phyloP scores from a whole-genome alignment of 352 stramenopile genomes.

The Phytophthora parvispora region DNA sequence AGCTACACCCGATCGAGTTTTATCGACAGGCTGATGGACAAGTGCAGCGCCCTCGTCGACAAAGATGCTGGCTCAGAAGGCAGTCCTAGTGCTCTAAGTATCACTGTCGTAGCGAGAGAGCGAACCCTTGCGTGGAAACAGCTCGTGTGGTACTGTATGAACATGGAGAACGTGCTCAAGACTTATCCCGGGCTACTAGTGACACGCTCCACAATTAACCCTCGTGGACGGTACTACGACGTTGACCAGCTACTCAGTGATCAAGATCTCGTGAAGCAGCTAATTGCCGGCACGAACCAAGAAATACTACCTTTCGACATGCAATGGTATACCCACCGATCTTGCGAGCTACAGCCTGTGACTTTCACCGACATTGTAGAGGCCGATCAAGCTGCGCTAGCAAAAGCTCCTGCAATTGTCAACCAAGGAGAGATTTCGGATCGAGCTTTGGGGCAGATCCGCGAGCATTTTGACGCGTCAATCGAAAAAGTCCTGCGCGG shows the following conservation, averaged over 20 bases:
- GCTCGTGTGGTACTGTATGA: constrained; percentile 19
- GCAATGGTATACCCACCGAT: not conserved
- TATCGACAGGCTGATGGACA: not conserved
- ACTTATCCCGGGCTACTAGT: constrained; percentile 6
- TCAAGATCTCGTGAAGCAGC: not conserved
- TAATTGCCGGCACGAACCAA: not conserved
- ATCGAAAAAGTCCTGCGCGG: not conserved
- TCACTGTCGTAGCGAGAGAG: constrained; percentile 5
- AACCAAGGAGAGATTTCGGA: not conserved
- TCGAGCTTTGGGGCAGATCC: not conserved
- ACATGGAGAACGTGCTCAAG: constrained; percentile 11
- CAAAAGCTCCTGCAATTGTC: not conserved
- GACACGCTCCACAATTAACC: not conserved
- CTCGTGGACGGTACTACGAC: not conserved
- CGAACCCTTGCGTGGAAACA: constrained; percentile 13
- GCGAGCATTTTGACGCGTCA: not conserved
- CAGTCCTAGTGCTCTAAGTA: constrained; percentile 3
- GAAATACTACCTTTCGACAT: not conserved
- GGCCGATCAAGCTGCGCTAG: not conserved
- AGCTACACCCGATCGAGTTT: not conserved
- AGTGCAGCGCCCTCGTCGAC: not conserved
- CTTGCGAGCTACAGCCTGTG: not conserved
- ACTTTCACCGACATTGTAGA: not conserved
- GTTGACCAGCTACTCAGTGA: not conserved
- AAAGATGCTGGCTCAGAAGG: not conserved